phyloP scores from a whole-genome alignment of 805 yeast genomes.

The Jamesozyma jinghongensis region DNA sequence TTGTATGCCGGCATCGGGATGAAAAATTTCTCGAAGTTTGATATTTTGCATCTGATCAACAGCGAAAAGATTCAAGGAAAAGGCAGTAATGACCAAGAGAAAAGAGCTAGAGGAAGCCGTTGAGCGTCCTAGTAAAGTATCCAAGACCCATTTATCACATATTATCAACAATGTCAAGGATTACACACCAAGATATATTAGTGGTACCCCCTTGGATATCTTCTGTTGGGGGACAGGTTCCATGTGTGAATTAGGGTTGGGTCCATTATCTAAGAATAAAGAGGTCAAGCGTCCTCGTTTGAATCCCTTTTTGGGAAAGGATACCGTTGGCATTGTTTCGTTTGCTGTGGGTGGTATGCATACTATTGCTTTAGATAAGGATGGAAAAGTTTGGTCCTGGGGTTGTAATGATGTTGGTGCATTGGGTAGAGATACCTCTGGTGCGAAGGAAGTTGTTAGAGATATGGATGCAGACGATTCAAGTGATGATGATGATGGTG shows the following conservation, averaged over 20 bases:
- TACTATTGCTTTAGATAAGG: slow-evolving; percentile 66
- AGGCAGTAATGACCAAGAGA: slow-evolving; percentile 21
- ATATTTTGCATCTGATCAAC: too few relatives aligned
- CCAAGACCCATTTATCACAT: slow-evolving; percentile 16
- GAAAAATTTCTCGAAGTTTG: too few relatives aligned
- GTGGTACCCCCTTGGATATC: slow-evolving; percentile 49
- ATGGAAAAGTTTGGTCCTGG: slow-evolving; percentile 93
- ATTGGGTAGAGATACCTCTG: slow-evolving; percentile 76
- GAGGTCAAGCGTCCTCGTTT: slow-evolving; percentile 94
- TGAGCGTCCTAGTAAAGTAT: slow-evolving; percentile 8
- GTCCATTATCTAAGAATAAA: slow-evolving; percentile 83
- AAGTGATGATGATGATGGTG: slow-evolving; percentile 64
- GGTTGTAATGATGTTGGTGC: slow-evolving; percentile 93
- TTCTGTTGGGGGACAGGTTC: slow-evolving; percentile 96
- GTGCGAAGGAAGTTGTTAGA: slow-evolving; percentile 52
- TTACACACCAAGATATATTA: slow-evolving; percentile 26
- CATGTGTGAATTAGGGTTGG: slow-evolving; percentile 97
- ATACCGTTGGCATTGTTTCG: slow-evolving; percentile 65
- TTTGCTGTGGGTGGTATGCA: slow-evolving; percentile 97
- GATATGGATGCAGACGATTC: slow-evolving; percentile 53
- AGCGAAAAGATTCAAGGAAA: not conserved
- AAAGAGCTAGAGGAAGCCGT: not conserved
- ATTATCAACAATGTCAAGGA: slow-evolving; percentile 29
- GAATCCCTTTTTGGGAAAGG: slow-evolving; percentile 61
- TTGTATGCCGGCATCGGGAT: too few relatives aligned